Conservation (phyloP, 371 early-diverging fungal species). For the Mucor lusitanicus region DNA sequence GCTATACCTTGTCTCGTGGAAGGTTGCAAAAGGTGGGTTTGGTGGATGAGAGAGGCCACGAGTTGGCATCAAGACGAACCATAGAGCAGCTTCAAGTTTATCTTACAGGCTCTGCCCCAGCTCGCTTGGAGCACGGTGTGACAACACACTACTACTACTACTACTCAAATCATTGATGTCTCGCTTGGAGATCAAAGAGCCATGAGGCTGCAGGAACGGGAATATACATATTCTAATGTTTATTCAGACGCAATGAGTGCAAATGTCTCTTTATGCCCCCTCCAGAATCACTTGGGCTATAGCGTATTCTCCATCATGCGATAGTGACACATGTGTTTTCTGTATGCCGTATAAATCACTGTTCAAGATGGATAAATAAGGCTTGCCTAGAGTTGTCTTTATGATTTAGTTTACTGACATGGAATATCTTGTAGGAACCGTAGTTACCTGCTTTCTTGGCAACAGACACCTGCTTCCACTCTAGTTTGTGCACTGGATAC, state of each 20-base stretch:
- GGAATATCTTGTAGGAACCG: not conserved
- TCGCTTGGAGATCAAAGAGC: too few relatives aligned
- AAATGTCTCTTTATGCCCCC: not conserved
- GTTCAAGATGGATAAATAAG: slow-evolving; percentile 42
- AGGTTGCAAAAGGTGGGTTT: slow-evolving; percentile 5
- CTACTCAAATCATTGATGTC: too few relatives aligned
- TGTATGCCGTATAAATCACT: slow-evolving; percentile 34
- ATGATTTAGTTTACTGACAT: not conserved
- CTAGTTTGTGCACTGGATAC: slow-evolving; percentile 56
- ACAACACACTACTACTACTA: too few relatives aligned
- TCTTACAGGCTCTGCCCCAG: too few relatives aligned
- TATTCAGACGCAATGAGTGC: not conserved
- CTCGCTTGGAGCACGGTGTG: too few relatives aligned
- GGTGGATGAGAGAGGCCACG: slow-evolving; percentile 5
- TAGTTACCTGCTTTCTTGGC: slow-evolving; percentile 43
- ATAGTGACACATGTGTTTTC: slow-evolving; percentile 56
- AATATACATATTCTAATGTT: too few relatives aligned
- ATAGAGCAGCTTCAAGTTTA: not conserved
- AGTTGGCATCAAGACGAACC: slow-evolving; percentile 6
- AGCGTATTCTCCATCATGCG: slow-evolving; percentile 71
- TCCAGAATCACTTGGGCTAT: slow-evolving; percentile 67
- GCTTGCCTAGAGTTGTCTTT: slow-evolving; percentile 47
- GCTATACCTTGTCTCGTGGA: slow-evolving; percentile 11
- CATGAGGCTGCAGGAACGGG: too few relatives aligned
- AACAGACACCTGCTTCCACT: slow-evolving; percentile 69